Percentiles rank a stretch among this genome's conserved stretches.
phyloP scores from a whole-genome alignment of 768 basidiomycete genomes.

The Termitomyces bulborhizus region DNA sequence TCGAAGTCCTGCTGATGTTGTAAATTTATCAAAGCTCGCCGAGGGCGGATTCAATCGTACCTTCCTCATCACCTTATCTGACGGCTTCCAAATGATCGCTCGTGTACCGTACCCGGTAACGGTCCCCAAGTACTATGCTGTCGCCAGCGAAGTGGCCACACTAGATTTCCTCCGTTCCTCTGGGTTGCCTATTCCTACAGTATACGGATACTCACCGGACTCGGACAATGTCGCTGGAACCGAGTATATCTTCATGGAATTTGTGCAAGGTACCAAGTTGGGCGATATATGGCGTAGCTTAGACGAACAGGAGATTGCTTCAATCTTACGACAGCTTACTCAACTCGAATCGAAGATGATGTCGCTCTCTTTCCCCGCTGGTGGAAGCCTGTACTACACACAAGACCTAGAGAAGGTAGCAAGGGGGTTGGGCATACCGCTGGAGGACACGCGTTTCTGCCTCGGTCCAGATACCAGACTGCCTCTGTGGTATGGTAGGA shows the following conservation, averaged over 20 bases:
- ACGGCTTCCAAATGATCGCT: constrained; percentile 22
- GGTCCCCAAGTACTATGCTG: constrained; percentile 14
- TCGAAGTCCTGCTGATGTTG: background rate
- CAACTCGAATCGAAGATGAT: constrained; percentile 43
- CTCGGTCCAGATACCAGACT: background rate
- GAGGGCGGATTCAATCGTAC: background rate
- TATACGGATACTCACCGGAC: background rate
- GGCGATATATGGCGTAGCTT: constrained; percentile 12
- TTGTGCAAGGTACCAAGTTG: background rate
- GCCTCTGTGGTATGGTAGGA: background rate
- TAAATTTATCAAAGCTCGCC: background rate
- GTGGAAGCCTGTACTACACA: constrained; percentile 17
- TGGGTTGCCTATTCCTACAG: background rate
- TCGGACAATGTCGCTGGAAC: background rate
- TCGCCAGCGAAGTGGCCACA: background rate
- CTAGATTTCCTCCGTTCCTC: background rate
- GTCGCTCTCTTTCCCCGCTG: constrained; percentile 38
- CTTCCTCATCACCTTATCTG: constrained; percentile 17
- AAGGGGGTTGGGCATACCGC: background rate
- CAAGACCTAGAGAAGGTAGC: constrained; percentile 10
- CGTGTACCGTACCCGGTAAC: constrained; percentile 34
- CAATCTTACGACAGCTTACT: constrained; percentile 36
- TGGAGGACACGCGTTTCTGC: background rate
- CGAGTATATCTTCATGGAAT: background rate
- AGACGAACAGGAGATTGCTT: constrained; percentile 30